Evolutionary conservation across 1,139 yeast species (phyloP).

Genomic region (Nadsonia starkeyi-henricii): DNA sequence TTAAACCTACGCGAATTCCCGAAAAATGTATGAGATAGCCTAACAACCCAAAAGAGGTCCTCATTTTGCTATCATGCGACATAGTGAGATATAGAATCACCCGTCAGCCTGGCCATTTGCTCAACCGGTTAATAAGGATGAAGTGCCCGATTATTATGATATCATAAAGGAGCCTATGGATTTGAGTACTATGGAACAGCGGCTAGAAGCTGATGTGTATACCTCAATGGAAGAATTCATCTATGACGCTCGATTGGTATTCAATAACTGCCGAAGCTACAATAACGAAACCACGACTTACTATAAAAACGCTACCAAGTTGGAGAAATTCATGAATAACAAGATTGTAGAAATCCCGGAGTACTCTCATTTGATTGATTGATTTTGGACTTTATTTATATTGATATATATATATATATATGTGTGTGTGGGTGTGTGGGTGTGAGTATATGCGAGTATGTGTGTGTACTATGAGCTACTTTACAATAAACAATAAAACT

Average conservation of each 20-base stretch:
- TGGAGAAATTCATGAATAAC: slow-evolving; percentile 72
- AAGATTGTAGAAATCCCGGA: slow-evolving; percentile 78
- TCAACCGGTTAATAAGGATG: slow-evolving; percentile 82
- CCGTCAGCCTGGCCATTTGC: slow-evolving; percentile 99
- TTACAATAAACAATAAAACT: too few relatives aligned
- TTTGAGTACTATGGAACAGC: slow-evolving; percentile 84
- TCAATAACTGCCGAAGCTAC: slow-evolving; percentile 45
- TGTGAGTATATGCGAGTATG: too few relatives aligned
- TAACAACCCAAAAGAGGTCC: slow-evolving; percentile 92
- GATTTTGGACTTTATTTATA: background rate
- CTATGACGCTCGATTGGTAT: slow-evolving; percentile 74
- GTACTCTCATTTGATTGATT: slow-evolving; percentile 40
- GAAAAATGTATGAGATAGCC: slow-evolving; percentile 94
- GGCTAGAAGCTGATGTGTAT: slow-evolving; percentile 83
- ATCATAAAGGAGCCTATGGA: slow-evolving; percentile 99
- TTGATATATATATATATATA: background rate
- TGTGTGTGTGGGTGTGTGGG: too few relatives aligned
- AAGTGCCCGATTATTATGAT: slow-evolving; percentile 92
- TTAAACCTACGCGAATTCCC: slow-evolving; percentile 97
- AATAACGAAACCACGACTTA: slow-evolving; percentile 21
- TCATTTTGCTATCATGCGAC: slow-evolving; percentile 88
- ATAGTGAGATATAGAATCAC: slow-evolving; percentile 80
- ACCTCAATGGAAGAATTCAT: slow-evolving; percentile 82
- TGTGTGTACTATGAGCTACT: too few relatives aligned
- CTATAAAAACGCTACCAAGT: slow-evolving; percentile 59